Evolutionary conservation across 768 basidiomycete species (phyloP).

Genomic region (Botryobasidium botryosum): DNA sequence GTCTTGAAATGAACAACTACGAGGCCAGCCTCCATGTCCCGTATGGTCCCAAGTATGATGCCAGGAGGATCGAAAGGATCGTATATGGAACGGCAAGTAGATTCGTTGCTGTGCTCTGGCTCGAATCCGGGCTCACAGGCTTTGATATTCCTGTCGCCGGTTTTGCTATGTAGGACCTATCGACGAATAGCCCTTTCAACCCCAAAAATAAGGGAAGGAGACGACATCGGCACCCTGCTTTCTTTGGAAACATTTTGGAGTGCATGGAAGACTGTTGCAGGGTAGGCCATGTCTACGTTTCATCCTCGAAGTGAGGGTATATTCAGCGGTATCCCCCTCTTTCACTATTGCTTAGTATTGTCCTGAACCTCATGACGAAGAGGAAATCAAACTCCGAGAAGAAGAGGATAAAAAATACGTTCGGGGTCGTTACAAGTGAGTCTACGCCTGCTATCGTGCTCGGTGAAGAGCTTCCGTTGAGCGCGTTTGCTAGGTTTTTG

Average conservation of each 20-base stretch:
- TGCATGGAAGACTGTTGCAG: slow-evolving; percentile 46
- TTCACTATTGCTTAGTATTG: slow-evolving; percentile 27
- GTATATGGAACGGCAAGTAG: slow-evolving; percentile 31
- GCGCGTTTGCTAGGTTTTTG: slow-evolving; percentile 29
- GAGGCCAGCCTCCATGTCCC: slow-evolving; percentile 41
- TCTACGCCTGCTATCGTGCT: slow-evolving; percentile 5
- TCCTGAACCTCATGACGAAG: slow-evolving; percentile 36
- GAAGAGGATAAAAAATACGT: slow-evolving; percentile 38
- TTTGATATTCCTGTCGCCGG: neutral
- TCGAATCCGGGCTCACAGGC: neutral
- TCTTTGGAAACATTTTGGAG: slow-evolving; percentile 41
- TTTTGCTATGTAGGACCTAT: neutral
- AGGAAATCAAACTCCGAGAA: slow-evolving; percentile 34
- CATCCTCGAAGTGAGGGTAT: neutral
- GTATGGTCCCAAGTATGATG: slow-evolving; percentile 44
- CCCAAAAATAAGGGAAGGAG: slow-evolving; percentile 42
- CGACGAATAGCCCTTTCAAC: slow-evolving; percentile 35
- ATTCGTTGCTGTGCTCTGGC: too few species aligned
- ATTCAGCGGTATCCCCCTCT: neutral
- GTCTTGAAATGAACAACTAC: slow-evolving; percentile 40
- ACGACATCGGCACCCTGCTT: slow-evolving; percentile 46
- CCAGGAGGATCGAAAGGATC: slow-evolving; percentile 36
- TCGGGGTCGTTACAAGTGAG: slow-evolving; percentile 34
- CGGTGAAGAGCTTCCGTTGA: neutral
- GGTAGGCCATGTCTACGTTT: too few species aligned